Percentiles rank a stretch among this genome's conserved stretches.
phyloP scores from a whole-genome alignment of 805 yeast species.

The Komagataella phaffii region DNA sequence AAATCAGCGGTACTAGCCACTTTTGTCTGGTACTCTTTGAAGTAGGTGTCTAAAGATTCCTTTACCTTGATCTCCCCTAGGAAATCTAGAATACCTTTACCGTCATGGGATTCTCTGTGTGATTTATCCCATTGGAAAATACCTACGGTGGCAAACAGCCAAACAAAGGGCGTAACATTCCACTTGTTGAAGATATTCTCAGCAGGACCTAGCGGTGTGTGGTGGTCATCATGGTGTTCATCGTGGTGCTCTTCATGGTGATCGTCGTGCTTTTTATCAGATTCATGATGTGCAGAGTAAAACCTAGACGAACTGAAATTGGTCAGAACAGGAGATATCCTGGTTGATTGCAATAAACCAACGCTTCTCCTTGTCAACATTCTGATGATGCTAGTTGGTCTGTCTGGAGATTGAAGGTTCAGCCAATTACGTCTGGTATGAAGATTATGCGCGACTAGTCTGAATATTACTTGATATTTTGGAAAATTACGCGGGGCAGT shows the following conservation, averaged over 20 bases:
- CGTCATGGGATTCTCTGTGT: constrained; percentile 27
- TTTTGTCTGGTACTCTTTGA: constrained; percentile 1
- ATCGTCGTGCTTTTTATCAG: constrained; percentile 1
- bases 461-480: constrained; percentile 8
- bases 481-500: constrained; percentile 5
- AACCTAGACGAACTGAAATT: background rate
- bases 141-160: constrained; percentile 19
- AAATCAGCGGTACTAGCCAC: background rate
- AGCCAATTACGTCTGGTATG: background rate
- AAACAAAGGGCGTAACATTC: constrained; percentile 3
- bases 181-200: constrained; percentile 2
- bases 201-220: constrained; percentile 4
- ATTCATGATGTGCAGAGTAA: constrained; percentile 1
- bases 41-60: background rate
- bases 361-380: constrained; percentile 1
- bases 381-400: background rate
- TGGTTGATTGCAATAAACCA: background rate
- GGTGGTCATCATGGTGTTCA: constrained; percentile 4
- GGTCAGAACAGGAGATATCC: background rate
- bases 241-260: constrained; percentile 3
- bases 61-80: background rate
- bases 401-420: background rate
- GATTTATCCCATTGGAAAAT: constrained; percentile 34
- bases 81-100: constrained; percentile 1
- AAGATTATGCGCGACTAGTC: background rate